Conservation (phyloP, 2,329 filamentous ascomycete genomes). For the Colletotrichum filicis region DNA sequence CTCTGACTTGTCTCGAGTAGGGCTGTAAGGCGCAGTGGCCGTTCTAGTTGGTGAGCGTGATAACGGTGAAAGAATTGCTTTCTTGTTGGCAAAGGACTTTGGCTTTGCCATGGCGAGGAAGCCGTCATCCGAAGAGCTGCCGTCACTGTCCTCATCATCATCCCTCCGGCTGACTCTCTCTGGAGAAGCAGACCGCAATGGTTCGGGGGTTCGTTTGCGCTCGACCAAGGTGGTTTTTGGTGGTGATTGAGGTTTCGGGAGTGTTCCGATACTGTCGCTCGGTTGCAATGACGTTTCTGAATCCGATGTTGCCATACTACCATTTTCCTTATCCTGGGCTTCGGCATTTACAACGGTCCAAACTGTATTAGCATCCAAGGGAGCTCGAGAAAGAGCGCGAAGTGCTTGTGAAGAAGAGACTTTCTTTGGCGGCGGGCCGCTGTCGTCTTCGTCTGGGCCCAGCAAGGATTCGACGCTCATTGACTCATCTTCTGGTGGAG, state of each 20-base stretch:
- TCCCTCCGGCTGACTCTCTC: neutral
- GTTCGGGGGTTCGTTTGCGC: neutral
- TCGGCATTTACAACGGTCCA: conserved; percentile 59
- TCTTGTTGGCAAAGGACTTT: conserved; percentile 44
- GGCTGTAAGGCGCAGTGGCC: conserved; percentile 9
- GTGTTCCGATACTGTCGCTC: neutral
- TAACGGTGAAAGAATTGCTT: conserved; percentile 33
- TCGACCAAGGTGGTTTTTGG: neutral
- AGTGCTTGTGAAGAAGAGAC: conserved; percentile 67
- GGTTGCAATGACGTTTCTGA: conserved; percentile 26
- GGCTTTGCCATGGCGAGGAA: conserved; percentile 53
- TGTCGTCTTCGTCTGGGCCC: conserved; percentile 51
- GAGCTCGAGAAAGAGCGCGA: conserved; percentile 61
- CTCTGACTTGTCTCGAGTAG: conserved; percentile 6
- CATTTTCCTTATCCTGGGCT: conserved; percentile 29
- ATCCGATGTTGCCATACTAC: conserved; percentile 24
- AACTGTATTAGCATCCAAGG: conserved; percentile 62
- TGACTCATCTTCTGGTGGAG: conserved; percentile 41
- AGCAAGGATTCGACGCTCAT: conserved; percentile 45
- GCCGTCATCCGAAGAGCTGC: conserved; percentile 52
- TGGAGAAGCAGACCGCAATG: neutral
- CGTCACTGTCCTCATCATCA: conserved; percentile 38
- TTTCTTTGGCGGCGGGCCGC: conserved; percentile 59
- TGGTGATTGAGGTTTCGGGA: neutral
- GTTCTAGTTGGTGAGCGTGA: conserved; percentile 28